Conservation (phyloP, 139 green algal genomes). For the Coccomyxa sp. region DNA sequence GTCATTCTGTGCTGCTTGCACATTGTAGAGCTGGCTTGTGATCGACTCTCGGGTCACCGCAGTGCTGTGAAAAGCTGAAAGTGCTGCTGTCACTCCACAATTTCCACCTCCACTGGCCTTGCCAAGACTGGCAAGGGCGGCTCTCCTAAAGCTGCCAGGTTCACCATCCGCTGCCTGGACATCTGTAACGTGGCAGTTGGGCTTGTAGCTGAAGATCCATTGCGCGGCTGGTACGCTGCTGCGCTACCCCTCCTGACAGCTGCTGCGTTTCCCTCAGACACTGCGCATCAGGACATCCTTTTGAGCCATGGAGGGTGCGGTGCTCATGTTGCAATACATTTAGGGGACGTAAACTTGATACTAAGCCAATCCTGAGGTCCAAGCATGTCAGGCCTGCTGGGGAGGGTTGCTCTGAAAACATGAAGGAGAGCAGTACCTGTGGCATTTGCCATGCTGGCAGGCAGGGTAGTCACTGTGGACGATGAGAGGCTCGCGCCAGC, state of each 20-base stretch:
- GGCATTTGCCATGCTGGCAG: too few relatives aligned
- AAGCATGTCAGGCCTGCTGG: neutral
- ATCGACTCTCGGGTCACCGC: too few relatives aligned
- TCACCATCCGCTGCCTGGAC: neutral
- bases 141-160: neutral
- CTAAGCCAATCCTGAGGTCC: neutral
- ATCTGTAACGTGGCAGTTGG: neutral
- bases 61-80: too few relatives aligned
- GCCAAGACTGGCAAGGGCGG: neutral
- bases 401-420: too few relatives aligned
- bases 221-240: too few relatives aligned
- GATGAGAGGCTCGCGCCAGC: neutral
- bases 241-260: too few relatives aligned
- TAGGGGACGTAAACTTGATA: neutral
- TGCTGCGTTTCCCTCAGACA: neutral
- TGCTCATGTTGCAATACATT: neutral
- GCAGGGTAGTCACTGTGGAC: neutral
- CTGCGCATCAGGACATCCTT: neutral
- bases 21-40: too few relatives aligned
- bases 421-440: too few relatives aligned
- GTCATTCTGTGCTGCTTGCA: too few relatives aligned
- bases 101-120: neutral
- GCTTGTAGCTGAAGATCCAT: neutral
- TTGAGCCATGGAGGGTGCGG: neutral
- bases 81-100: neutral